phyloP scores from a whole-genome alignment of 2,329 filamentous ascomycete species.

The Arachnomyces sp. region DNA sequence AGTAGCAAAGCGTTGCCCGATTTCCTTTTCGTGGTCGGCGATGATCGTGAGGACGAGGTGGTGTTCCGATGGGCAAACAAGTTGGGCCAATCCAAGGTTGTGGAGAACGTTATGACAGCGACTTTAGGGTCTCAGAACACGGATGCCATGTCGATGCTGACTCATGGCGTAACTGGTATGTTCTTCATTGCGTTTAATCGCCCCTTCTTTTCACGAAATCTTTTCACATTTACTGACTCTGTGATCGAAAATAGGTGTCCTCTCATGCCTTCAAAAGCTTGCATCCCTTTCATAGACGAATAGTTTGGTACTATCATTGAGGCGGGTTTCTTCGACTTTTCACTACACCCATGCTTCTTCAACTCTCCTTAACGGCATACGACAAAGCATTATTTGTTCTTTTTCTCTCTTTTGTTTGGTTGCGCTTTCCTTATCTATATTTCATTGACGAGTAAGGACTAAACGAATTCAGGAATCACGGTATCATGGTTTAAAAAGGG shows the following conservation, averaged over 20 bases:
- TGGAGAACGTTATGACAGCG: slow-evolving; percentile 72
- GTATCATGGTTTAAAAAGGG: too few relatives aligned
- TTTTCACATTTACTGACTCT: slow-evolving; percentile 9
- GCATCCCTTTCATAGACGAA: slow-evolving; percentile 24
- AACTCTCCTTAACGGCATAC: too few relatives aligned
- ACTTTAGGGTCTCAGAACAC: slow-evolving; percentile 83
- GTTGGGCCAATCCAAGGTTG: slow-evolving; percentile 50
- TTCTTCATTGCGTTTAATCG: slow-evolving; percentile 17
- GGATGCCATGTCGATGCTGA: slow-evolving; percentile 74
- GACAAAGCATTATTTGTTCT: too few relatives aligned
- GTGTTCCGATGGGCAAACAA: slow-evolving; percentile 92
- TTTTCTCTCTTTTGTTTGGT: too few relatives aligned
- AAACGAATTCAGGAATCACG: too few relatives aligned
- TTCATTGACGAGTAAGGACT: too few relatives aligned
- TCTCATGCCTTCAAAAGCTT: slow-evolving; percentile 41
- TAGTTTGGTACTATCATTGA: slow-evolving; percentile 1
- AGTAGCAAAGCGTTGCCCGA: slow-evolving; percentile 45
- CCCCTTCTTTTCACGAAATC: slow-evolving; percentile 2
- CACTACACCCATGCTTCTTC: too few relatives aligned
- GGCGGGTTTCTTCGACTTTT: too few relatives aligned
- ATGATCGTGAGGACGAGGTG: slow-evolving; percentile 87
- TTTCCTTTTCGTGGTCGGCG: slow-evolving; percentile 83
- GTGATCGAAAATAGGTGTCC: slow-evolving; percentile 16
- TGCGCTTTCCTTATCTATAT: too few relatives aligned
- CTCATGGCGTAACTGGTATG: slow-evolving; percentile 85